Conservation (phyloP, 768 basidiomycete species). For the Lactifluus volemus region DNA sequence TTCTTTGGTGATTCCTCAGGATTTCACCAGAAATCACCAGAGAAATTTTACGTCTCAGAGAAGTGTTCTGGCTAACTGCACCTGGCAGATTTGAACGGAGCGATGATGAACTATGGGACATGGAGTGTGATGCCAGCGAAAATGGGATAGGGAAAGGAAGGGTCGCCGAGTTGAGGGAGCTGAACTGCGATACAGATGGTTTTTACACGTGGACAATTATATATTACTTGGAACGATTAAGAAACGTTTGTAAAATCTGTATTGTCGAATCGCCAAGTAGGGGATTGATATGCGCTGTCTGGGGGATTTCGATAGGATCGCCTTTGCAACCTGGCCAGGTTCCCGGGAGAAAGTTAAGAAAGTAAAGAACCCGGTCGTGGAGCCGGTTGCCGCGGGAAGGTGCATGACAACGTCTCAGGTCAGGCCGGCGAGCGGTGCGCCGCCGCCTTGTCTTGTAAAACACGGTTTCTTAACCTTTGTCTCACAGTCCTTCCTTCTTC, state of each 20-base stretch:
- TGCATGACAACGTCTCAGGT: slow-evolving; percentile 12
- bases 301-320: not conserved
- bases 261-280: no score
- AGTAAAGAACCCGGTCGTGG: not conserved
- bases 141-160: not conserved
- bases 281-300: not conserved
- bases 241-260: no score
- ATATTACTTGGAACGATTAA: no score
- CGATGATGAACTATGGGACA: not conserved
- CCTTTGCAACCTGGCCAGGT: not conserved
- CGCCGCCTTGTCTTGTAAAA: not conserved
- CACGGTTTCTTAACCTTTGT: not conserved
- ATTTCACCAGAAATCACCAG: not conserved
- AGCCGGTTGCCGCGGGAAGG: not conserved
- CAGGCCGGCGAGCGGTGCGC: not conserved
- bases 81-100: not conserved
- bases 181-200: not conserved
- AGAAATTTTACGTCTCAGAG: not conserved
- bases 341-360: not conserved
- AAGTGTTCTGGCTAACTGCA: not conserved
- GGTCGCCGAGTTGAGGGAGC: not conserved
- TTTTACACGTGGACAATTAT: no score
- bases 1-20: not conserved
- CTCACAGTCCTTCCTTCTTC: not conserved
- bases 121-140: not conserved